These are phyloP conservation scores for Colletotrichum echinochloae DNA, from an alignment of 2,329 filamentous ascomycete species.

Conservation along the genomic window DNA sequence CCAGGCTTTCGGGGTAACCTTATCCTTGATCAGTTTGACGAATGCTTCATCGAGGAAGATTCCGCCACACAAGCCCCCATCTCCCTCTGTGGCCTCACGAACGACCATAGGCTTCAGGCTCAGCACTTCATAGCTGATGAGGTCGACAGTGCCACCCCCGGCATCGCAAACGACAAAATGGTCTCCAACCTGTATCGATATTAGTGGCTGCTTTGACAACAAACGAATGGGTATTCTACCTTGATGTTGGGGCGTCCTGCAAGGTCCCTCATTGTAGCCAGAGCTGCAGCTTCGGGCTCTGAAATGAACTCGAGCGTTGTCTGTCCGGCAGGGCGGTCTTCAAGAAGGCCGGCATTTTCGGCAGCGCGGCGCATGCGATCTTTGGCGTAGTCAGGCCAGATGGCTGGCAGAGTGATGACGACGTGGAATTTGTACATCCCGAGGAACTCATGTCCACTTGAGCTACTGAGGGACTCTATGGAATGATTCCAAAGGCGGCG, in stretches of 20 bases:
- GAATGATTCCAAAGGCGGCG: constrained; percentile 50
- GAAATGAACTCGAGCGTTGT: constrained; percentile 53
- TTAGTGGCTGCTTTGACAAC: background rate
- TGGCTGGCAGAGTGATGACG: constrained; percentile 58
- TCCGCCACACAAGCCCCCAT: constrained; percentile 55
- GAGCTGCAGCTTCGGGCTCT: constrained; percentile 60
- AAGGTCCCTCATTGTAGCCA: constrained; percentile 51
- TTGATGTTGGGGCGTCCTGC: constrained; percentile 42
- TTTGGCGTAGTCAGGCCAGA: constrained; percentile 57
- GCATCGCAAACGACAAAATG: constrained; percentile 52
- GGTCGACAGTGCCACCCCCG: constrained; percentile 54
- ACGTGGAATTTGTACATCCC: constrained; percentile 49
- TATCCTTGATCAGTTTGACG: constrained; percentile 44
- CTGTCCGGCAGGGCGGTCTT: constrained; percentile 42
- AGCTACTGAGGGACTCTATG: constrained; percentile 44
- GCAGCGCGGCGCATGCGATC: constrained; percentile 53
- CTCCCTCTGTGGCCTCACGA: constrained; percentile 52
- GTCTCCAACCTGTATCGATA: constrained; percentile 33
- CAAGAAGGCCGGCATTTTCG: constrained; percentile 51
- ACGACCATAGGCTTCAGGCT: constrained; percentile 46
- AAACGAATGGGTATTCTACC: constrained; percentile 11
- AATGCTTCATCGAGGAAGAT: constrained; percentile 56
- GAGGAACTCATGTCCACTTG: constrained; percentile 44
- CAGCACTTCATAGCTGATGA: constrained; percentile 54
- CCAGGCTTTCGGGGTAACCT: constrained; percentile 38